These are phyloP conservation scores for Tricholoma sp. DNA, from an alignment of 768 basidiomycete species.

Conservation along the genomic window DNA sequence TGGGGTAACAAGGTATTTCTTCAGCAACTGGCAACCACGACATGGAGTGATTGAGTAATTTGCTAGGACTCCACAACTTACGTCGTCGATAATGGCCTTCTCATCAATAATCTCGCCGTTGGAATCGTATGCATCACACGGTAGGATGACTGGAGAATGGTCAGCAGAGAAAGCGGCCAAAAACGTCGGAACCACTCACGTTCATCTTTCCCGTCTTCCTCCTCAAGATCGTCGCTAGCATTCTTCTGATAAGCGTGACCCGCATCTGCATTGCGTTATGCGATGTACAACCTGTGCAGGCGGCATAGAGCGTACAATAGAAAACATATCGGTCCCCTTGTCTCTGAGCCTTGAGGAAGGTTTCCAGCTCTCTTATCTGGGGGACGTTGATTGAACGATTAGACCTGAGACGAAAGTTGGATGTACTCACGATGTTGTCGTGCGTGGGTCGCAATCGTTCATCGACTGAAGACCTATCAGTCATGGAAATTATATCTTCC, in stretches of 20 bases:
- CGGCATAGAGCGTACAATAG: neutral
- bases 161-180: neutral
- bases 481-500: neutral
- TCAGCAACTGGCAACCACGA: neutral
- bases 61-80: neutral
- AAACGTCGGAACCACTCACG: neutral
- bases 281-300: neutral
- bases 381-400: neutral
- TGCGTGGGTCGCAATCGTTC: neutral
- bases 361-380: neutral
- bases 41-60: neutral
- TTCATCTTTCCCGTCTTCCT: slow-evolving; percentile 4
- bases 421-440: neutral
- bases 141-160: neutral
- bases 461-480: neutral
- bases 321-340: neutral
- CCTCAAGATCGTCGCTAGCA: neutral
- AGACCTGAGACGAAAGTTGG: neutral
- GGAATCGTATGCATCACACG: neutral
- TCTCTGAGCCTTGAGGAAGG: neutral
- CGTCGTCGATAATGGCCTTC: neutral
- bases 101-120: neutral
- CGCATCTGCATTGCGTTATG: neutral
- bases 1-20: neutral
- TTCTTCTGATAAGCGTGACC: neutral